A percentile compares a stretch with the other conserved stretches of the same genome.
These are phyloP conservation scores for Blastocystis sp. DNA, from an alignment of 352 stramenopile species.

Conservation along the genomic window DNA sequence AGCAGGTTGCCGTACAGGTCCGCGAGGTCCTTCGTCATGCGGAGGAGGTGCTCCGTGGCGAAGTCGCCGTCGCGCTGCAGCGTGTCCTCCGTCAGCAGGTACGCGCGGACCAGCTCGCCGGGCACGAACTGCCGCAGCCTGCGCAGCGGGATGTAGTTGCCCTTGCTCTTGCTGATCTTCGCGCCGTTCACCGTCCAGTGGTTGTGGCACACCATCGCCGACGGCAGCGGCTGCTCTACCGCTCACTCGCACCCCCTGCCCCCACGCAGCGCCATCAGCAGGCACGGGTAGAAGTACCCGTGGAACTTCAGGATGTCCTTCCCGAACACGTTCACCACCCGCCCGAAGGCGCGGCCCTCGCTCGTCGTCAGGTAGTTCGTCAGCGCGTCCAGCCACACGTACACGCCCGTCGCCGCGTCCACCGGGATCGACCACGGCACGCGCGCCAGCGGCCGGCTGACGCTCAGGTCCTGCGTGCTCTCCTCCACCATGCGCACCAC, in stretches of 20 bases:
- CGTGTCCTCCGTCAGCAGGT: slow-evolving; percentile 80
- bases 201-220: slow-evolving; percentile 91
- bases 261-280: slow-evolving; percentile 53
- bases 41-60: slow-evolving; percentile 82
- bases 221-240: slow-evolving; percentile 85
- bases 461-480: slow-evolving; percentile 89
- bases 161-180: slow-evolving; percentile 98
- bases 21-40: slow-evolving; percentile 83
- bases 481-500: slow-evolving; percentile 77
- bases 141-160: slow-evolving; percentile 94
- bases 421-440: slow-evolving; percentile 94
- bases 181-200: slow-evolving; percentile 96
- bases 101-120: slow-evolving; percentile 85
- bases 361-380: slow-evolving; percentile 92
- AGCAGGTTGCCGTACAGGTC: slow-evolving; percentile 85
- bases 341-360: background rate
- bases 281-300: slow-evolving; percentile 67
- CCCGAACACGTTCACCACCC: slow-evolving; percentile 80
- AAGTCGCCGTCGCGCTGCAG: slow-evolving; percentile 84
- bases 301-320: slow-evolving; percentile 99
- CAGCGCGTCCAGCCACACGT: slow-evolving; percentile 98
- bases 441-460: slow-evolving; percentile 88
- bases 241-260: background rate
- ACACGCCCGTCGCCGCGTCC: slow-evolving; percentile 88
- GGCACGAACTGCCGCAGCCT: slow-evolving; percentile 83